Evolutionary conservation across 176 grass and related monocot species (phyloP).

Genomic region (Eleusine indica): DNA sequence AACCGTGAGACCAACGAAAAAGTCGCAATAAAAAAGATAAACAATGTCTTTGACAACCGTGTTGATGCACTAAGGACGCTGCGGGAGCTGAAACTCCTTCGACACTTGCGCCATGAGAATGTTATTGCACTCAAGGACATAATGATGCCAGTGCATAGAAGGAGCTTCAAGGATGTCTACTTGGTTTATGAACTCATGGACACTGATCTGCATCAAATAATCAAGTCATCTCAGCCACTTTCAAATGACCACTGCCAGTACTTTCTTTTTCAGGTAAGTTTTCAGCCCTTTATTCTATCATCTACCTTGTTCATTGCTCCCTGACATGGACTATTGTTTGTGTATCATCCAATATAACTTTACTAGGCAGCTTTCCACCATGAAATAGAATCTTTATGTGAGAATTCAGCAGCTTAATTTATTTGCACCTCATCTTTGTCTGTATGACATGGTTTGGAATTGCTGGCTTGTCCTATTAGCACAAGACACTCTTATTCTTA

Average conservation of each 20-base stretch:
- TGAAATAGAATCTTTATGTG: neutral
- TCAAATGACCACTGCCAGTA: constrained; percentile 72
- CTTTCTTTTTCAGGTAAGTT: constrained; percentile 65
- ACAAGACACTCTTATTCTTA: neutral
- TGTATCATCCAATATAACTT: neutral
- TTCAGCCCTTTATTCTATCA: neutral
- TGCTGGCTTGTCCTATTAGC: neutral
- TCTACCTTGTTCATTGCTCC: neutral
- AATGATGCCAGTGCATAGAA: constrained; percentile 62
- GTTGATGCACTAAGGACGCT: constrained; percentile 58
- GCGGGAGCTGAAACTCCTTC: constrained; percentile 63
- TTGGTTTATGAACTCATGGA: constrained; percentile 67
- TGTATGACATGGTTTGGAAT: neutral
- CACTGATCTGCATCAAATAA: constrained; percentile 63
- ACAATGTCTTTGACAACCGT: constrained; percentile 70
- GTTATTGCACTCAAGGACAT: constrained; percentile 67
- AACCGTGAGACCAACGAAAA: constrained; percentile 56
- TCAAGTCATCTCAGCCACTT: constrained; percentile 60
- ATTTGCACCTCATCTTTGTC: constrained; percentile 1
- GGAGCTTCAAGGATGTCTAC: constrained; percentile 70
- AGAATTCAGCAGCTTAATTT: neutral
- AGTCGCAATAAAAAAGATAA: constrained; percentile 57
- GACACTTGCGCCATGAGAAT: constrained; percentile 61
- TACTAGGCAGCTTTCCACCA: neutral
- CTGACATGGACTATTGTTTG: neutral